These are phyloP conservation scores for Isabelozyma rhagii DNA, from an alignment of 805 yeast genomes.

Conservation along the genomic window DNA sequence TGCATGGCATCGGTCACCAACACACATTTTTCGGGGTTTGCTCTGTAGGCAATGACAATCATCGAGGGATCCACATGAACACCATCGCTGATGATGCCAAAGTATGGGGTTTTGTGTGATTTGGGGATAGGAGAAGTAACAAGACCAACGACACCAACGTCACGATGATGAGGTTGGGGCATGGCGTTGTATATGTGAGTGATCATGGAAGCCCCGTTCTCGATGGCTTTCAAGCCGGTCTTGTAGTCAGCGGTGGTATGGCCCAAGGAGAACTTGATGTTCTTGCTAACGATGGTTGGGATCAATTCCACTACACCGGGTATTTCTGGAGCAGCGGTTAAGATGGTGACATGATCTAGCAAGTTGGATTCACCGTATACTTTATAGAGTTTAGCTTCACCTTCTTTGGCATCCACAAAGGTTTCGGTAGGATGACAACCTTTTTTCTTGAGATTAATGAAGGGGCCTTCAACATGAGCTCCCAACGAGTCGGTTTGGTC, in stretches of 20 bases:
- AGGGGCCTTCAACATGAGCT: conserved; percentile 62
- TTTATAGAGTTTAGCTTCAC: conserved; percentile 22
- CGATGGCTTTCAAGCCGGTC: conserved; percentile 42
- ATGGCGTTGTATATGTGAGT: conserved; percentile 62
- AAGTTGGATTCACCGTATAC: conserved; percentile 37
- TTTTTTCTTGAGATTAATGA: conserved; percentile 45
- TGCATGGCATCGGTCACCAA: conserved; percentile 61
- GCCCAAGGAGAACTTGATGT: conserved; percentile 44
- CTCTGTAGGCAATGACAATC: conserved; percentile 46
- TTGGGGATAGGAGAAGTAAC: conserved; percentile 25
- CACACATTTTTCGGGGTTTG: conserved; percentile 52
- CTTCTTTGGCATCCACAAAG: conserved; percentile 35
- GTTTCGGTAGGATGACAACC: conserved; percentile 51
- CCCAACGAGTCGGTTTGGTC: conserved; percentile 47
- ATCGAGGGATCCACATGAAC: conserved; percentile 57
- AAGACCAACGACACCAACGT: conserved; percentile 55
- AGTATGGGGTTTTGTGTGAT: conserved; percentile 37
- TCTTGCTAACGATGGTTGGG: conserved; percentile 27
- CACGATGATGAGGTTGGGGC: conserved; percentile 60
- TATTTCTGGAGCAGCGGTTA: conserved; percentile 54
- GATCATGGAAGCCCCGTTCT: conserved; percentile 55
- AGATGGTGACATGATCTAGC: conserved; percentile 33
- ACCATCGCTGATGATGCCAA: conserved; percentile 57
- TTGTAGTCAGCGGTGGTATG: conserved; percentile 42
- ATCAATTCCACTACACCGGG: conserved; percentile 45